These are phyloP conservation scores for Imleria badia DNA, from an alignment of 768 basidiomycete genomes.

Conservation along the genomic window DNA sequence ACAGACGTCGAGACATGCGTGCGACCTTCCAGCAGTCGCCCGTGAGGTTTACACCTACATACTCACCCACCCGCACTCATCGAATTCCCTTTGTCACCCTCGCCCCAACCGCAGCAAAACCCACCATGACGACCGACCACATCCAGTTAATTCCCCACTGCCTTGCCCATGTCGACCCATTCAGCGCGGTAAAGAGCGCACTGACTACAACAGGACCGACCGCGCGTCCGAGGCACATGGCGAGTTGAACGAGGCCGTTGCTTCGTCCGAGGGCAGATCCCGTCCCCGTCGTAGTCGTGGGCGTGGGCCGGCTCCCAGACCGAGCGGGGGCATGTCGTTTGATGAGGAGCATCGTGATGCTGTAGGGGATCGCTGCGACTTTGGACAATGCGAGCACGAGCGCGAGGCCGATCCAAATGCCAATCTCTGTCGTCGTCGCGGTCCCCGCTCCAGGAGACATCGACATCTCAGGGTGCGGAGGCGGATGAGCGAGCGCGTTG, in stretches of 20 bases:
- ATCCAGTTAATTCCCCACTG: constrained; percentile 1
- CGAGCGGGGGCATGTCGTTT: constrained; percentile 36
- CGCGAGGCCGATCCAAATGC: constrained; percentile 50
- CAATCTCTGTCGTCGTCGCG: neutral
- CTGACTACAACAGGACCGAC: constrained; percentile 45
- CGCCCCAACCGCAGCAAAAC: constrained; percentile 3
- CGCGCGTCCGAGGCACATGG: constrained; percentile 53
- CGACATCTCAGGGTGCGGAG: neutral
- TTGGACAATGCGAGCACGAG: constrained; percentile 39
- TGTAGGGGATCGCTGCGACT: constrained; percentile 28
- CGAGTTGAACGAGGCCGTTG: constrained; percentile 59
- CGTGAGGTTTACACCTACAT: too few relatives aligned
- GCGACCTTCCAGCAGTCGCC: too few relatives aligned
- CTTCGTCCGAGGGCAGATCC: constrained; percentile 30
- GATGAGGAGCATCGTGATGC: constrained; percentile 57
- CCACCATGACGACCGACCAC: constrained; percentile 12
- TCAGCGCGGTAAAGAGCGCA: constrained; percentile 12
- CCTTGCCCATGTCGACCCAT: constrained; percentile 9
- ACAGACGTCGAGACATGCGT: too few relatives aligned
- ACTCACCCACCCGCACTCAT: neutral
- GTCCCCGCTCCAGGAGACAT: too few relatives aligned
- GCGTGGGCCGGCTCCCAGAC: too few relatives aligned
- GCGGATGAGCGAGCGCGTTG: neutral
- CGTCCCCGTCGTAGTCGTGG: too few relatives aligned
- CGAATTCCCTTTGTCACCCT: constrained; percentile 7